These are phyloP conservation scores for Termitomyces sp. DNA, from an alignment of 768 basidiomycete species.

Conservation along the genomic window DNA sequence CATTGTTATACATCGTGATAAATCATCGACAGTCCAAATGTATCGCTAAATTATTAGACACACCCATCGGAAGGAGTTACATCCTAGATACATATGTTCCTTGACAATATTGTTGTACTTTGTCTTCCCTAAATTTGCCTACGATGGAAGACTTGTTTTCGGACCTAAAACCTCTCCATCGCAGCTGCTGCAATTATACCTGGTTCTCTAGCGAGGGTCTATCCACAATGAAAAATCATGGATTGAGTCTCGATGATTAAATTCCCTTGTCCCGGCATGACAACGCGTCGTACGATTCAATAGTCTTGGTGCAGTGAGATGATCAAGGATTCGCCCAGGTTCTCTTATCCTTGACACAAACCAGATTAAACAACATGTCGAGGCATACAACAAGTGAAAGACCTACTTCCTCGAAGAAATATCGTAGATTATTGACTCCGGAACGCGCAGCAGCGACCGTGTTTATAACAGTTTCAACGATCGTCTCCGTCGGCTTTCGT, in stretches of 20 bases:
- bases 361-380: background rate
- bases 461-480: too few relatives aligned
- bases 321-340: background rate
- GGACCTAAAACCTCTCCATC: background rate
- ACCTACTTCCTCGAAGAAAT: too few relatives aligned
- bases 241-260: background rate
- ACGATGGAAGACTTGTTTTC: background rate
- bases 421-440: too few relatives aligned
- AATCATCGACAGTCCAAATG: background rate
- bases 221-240: too few relatives aligned
- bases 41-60: background rate
- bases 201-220: too few relatives aligned
- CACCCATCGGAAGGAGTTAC: background rate
- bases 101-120: background rate
- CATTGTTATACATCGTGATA: background rate
- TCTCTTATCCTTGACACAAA: background rate
- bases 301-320: background rate
- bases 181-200: too few relatives aligned
- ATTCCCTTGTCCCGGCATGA: background rate
- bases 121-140: background rate
- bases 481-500: too few relatives aligned
- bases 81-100: background rate
- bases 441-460: too few relatives aligned
- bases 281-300: background rate
- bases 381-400: background rate